Evolutionary conservation across 1,139 yeast species (phyloP).

Genomic region (Tardiomyces depauwii): DNA sequence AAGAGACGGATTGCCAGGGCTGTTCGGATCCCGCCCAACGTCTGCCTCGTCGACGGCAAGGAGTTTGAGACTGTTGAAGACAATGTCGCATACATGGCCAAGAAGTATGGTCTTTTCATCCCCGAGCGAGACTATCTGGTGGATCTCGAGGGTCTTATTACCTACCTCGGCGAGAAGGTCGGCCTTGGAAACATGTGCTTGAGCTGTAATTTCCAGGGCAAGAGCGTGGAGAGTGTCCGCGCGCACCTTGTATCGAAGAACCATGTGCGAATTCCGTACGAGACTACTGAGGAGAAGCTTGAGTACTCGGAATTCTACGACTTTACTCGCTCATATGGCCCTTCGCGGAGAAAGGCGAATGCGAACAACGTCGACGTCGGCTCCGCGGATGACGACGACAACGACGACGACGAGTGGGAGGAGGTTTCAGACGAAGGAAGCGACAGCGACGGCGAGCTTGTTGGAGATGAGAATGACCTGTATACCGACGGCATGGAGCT

Average conservation of each 20-base stretch:
- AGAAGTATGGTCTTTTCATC: slow-evolving; percentile 68
- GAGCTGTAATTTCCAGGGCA: slow-evolving; percentile 75
- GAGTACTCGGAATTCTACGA: slow-evolving; percentile 81
- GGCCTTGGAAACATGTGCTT: slow-evolving; percentile 82
- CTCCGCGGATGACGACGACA: slow-evolving; percentile 25
- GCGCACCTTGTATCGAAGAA: slow-evolving; percentile 82
- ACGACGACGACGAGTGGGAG: slow-evolving; percentile 29
- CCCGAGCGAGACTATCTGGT: slow-evolving; percentile 69
- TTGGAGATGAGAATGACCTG: slow-evolving; percentile 28
- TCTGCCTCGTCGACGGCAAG: slow-evolving; percentile 70
- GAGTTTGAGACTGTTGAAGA: slow-evolving; percentile 41
- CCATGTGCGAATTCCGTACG: slow-evolving; percentile 86
- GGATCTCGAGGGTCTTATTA: slow-evolving; percentile 60
- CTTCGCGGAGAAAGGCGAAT: slow-evolving; percentile 15
- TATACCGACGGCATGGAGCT: slow-evolving; percentile 64
- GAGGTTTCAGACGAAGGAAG: slow-evolving; percentile 33
- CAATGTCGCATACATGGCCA: slow-evolving; percentile 67
- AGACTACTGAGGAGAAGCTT: slow-evolving; percentile 65
- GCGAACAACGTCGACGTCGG: slow-evolving; percentile 18
- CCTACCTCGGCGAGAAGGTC: slow-evolving; percentile 69
- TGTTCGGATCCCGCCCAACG: slow-evolving; percentile 59
- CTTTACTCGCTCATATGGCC: slow-evolving; percentile 53
- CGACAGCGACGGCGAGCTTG: slow-evolving; percentile 40
- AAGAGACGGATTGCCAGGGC: slow-evolving; percentile 32
- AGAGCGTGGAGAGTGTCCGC: slow-evolving; percentile 72